Evolutionary conservation across 2,329 filamentous ascomycete species (phyloP).

Genomic region (Spiromastix sp.): DNA sequence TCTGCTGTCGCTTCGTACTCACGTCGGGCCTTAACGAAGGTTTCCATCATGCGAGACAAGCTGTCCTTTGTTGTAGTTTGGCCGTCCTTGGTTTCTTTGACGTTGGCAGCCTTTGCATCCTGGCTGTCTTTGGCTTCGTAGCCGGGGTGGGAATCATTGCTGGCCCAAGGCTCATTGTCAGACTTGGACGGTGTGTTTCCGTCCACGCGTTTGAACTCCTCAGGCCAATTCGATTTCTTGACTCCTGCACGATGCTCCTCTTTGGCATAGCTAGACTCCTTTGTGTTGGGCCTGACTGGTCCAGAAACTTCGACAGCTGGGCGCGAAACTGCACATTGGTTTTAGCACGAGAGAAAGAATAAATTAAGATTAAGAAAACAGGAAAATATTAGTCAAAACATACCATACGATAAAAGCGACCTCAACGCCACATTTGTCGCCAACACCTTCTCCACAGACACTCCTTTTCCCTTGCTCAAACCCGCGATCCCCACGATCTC

Average conservation of each 20-base stretch:
- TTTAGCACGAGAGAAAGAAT: too few relatives aligned
- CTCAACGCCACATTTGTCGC: conserved; percentile 19
- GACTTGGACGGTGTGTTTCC: background rate
- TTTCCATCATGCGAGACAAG: conserved; percentile 17
- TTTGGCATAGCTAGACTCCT: too few relatives aligned
- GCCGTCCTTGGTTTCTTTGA: conserved; percentile 8
- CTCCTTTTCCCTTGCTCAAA: conserved; percentile 11
- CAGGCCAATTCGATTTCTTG: too few relatives aligned
- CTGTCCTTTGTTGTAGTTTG: conserved; percentile 9
- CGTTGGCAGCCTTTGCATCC: conserved; percentile 1
- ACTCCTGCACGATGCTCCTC: too few relatives aligned
- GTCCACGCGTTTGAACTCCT: too few relatives aligned
- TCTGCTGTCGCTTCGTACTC: conserved; percentile 23
- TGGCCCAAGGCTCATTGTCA: background rate
- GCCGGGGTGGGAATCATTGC: background rate
- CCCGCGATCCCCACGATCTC: conserved; percentile 26
- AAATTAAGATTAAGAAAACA: background rate
- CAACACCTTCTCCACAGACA: conserved; percentile 15
- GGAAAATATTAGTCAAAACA: conserved; percentile 1
- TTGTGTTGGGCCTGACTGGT: too few relatives aligned
- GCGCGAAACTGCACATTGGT: too few relatives aligned
- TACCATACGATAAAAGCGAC: conserved; percentile 17
- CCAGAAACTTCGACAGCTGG: too few relatives aligned
- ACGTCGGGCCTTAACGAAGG: conserved; percentile 26
- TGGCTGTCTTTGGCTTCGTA: background rate